Conservation (phyloP, 208 protist genomes). For the Acanthamoeba culbertsoni region DNA sequence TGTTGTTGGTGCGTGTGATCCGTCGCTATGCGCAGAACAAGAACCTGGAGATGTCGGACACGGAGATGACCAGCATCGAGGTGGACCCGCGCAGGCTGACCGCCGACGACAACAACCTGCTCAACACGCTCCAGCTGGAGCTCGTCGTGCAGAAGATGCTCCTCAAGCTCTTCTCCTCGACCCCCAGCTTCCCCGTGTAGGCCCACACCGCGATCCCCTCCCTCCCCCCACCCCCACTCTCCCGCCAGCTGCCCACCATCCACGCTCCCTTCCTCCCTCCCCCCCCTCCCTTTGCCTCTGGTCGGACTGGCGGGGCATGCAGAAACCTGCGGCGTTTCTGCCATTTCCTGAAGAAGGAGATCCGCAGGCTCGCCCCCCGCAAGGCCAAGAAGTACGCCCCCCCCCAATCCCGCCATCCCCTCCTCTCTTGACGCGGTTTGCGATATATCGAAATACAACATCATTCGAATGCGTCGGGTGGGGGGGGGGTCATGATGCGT, state of each 20-base stretch:
- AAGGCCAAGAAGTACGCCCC: neutral
- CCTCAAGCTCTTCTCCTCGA: neutral
- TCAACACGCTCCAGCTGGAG: slow-evolving; percentile 6
- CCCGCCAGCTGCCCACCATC: neutral
- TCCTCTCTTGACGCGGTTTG: no score
- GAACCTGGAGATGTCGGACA: neutral
- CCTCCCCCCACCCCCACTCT: neutral
- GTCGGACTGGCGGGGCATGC: neutral
- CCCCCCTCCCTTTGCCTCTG: no score
- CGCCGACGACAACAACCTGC: neutral
- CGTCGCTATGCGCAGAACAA: neutral
- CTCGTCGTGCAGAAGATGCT: slow-evolving; percentile 45
- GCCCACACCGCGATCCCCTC: neutral
- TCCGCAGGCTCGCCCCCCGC: neutral
- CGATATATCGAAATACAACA: no score
- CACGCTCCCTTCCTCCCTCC: neutral
- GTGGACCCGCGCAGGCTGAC: neutral
- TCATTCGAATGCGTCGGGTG: no score
- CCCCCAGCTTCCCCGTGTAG: neutral
- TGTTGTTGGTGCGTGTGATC: neutral
- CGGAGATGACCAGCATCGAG: neutral
- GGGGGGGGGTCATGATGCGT: no score
- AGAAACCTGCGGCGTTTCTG: neutral
- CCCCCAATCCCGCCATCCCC: neutral
- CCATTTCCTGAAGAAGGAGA: neutral